Evolutionary conservation across 1,284 basidiomycete genomes (phyloP), one percentile per base, ranked within the genome.

Genomic region (Cryptococcus sp.): DNA sequence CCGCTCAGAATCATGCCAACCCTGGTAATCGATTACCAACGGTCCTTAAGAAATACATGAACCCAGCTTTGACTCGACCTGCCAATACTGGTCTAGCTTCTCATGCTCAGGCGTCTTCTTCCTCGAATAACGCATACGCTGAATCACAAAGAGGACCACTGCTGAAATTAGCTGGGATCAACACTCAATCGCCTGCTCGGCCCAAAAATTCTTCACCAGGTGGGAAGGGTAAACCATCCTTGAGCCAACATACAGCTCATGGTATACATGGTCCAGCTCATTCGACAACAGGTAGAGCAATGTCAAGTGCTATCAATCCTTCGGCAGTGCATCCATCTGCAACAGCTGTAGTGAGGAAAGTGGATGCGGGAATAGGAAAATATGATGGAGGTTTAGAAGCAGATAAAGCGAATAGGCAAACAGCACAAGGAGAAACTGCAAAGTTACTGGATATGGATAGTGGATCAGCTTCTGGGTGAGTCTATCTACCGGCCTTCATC

Each of bases 351-450:
- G 34, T 37, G 7, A 44, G 34, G 30, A 38, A 36, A 15, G 49
- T 55, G 52, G 35, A 52, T 88, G 47, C 14, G 6, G 89, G 89
- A 65, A 88, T 92, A 48, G 91, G 90, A 35, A 81, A 78, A 52
- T 93, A 93, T 71, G 91, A 94, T 61, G 90, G 89, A 10, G 90
- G 89, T 1, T 81, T 92, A 43, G 90, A 93, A 76, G 76, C 82
- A 36, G 91, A 93, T 83, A 70, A 84, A 82, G 49, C 81, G 81
- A 62, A 48, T 3, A 61, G 60, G 43, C 63, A 68, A 34, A 77
- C 76, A 42, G 83, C 89, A 2, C 82, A 80, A 36, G 86, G 87
- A 4, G 86, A 89, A 58, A 85, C 87, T 2, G 89, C 87, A 0
- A 81, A 84, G 64, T 79, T 86, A 10, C 79, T 92, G 4, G 89